A percentile compares a stretch with the other conserved stretches of the same genome.
Conservation (phyloP, 805 yeast species). For the Kodamaea lidongshanica region DNA sequence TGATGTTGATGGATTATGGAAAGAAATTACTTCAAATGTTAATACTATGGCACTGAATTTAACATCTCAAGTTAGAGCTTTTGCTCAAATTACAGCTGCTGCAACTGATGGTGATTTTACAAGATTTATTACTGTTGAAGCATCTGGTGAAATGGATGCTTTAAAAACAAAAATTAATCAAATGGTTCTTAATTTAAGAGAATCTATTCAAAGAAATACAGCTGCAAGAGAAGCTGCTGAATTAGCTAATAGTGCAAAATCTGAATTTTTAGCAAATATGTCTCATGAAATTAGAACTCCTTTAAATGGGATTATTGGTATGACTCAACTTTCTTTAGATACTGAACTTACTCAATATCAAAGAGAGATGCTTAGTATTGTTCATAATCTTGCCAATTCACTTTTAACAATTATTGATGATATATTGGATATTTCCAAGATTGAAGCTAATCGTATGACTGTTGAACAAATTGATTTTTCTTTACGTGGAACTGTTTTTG, state of each 20-base stretch:
- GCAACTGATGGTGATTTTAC: conserved; percentile 94
- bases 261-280: conserved; percentile 85
- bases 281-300: conserved; percentile 85
- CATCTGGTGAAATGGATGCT: conserved; percentile 84
- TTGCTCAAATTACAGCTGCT: conserved; percentile 89
- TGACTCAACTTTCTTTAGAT: conserved; percentile 84
- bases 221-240: conserved; percentile 95
- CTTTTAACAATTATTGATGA: conserved; percentile 83
- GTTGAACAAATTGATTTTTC: conserved; percentile 86
- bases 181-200: conserved; percentile 74
- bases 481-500: conserved; percentile 80
- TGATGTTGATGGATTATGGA: conserved; percentile 90
- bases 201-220: conserved; percentile 84
- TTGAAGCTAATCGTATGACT: conserved; percentile 91
- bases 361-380: conserved; percentile 85
- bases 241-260: conserved; percentile 80
- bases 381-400: conserved; percentile 81
- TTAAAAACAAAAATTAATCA: conserved; percentile 51
- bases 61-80: conserved; percentile 88
- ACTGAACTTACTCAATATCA: conserved; percentile 88
- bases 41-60: conserved; percentile 92
- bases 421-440: conserved; percentile 85
- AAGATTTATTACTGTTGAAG: conserved; percentile 83
- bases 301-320: conserved; percentile 87
- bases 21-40: conserved; percentile 84